phyloP scores from a whole-genome alignment of 2,329 filamentous ascomycete genomes.

The Colletotrichum sp. region DNA sequence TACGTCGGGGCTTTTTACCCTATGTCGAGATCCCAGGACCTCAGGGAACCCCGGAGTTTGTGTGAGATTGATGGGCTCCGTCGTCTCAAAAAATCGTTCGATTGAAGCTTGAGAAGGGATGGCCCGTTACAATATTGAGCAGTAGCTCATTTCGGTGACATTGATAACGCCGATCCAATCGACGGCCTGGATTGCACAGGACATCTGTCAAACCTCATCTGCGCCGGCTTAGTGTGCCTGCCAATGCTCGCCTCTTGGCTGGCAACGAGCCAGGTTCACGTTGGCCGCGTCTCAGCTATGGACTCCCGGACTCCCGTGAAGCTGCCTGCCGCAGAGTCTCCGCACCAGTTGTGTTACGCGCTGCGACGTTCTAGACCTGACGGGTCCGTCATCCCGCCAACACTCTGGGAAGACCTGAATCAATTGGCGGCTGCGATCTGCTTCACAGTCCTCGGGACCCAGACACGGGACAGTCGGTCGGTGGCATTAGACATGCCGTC shows the following conservation, averaged over 20 bases:
- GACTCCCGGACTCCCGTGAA: not conserved
- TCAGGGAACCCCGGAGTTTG: not conserved
- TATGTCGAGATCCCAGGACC: not conserved
- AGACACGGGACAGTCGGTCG: not conserved
- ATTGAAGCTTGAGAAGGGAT: not conserved
- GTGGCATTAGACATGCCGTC: not conserved
- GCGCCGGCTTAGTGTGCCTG: not conserved
- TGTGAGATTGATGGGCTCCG: not conserved
- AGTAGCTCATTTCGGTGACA: conserved; percentile 1
- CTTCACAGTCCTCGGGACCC: not conserved
- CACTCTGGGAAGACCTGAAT: not conserved
- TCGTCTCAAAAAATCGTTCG: not conserved
- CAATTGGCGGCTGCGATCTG: not conserved
- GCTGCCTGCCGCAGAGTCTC: not conserved
- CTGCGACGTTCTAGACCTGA: not conserved
- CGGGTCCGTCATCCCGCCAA: not conserved
- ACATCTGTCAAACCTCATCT: not conserved
- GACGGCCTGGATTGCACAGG: not conserved
- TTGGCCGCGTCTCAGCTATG: not conserved
- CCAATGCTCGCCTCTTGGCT: not conserved
- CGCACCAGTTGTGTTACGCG: not conserved
- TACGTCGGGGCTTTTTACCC: not conserved
- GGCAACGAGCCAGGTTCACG: not conserved
- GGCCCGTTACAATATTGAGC: not conserved
- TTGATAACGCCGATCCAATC: not conserved